phyloP scores from a whole-genome alignment of 148 eudicot species.

The Silene latifolia region DNA sequence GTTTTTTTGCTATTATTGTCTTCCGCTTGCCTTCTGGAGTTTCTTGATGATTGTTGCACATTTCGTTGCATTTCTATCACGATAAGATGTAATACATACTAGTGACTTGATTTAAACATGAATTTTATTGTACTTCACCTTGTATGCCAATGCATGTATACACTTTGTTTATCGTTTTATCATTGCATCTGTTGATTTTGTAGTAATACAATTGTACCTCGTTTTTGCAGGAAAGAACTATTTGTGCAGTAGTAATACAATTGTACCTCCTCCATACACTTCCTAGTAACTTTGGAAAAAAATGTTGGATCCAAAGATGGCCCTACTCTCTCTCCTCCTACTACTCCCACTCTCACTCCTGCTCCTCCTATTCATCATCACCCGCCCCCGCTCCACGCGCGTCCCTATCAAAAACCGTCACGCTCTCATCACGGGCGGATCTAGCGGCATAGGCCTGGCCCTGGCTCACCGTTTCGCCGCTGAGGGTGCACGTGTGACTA shows the following conservation, averaged over 20 bases:
- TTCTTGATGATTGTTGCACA: neutral
- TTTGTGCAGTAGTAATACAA: too few relatives aligned
- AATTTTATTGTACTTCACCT: too few relatives aligned
- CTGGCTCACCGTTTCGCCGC: slow-evolving; percentile 62
- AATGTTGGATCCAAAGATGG: slow-evolving; percentile 28
- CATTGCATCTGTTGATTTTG: neutral
- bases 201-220: neutral
- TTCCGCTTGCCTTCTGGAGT: too few relatives aligned
- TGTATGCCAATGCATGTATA: neutral
- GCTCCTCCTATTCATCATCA: slow-evolving; percentile 32
- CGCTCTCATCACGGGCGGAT: slow-evolving; percentile 93
- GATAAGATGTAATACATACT: too few relatives aligned
- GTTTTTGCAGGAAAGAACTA: neutral
- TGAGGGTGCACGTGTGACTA: slow-evolving; percentile 67
- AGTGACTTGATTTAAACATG: too few relatives aligned
- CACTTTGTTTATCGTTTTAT: neutral
- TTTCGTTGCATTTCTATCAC: too few relatives aligned
- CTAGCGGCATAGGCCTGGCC: slow-evolving; percentile 94
- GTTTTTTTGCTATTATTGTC: neutral
- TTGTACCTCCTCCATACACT: too few relatives aligned
- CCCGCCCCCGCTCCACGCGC: slow-evolving; percentile 47
- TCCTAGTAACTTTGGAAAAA: too few relatives aligned
- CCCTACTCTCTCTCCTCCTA: slow-evolving; percentile 38
- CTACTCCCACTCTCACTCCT: slow-evolving; percentile 34
- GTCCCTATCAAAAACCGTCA: slow-evolving; percentile 83